phyloP scores from a whole-genome alignment of 768 basidiomycete species.

The Pulveroboletus sp. region DNA sequence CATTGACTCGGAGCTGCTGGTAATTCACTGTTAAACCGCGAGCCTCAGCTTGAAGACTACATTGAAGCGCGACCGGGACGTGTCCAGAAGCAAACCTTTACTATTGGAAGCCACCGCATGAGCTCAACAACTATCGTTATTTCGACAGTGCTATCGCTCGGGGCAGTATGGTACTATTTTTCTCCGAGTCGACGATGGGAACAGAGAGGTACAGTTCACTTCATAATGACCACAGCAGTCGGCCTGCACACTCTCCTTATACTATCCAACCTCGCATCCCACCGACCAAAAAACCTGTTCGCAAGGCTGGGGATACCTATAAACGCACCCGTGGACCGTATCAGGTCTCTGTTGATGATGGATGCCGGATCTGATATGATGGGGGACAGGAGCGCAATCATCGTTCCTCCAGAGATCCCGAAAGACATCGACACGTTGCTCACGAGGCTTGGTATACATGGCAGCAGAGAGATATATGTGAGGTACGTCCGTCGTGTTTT shows the following conservation, averaged over 20 bases:
- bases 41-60: no score
- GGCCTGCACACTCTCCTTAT: constrained; percentile 17
- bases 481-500: constrained; percentile 39
- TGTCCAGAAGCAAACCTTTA: no score
- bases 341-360: constrained; percentile 45
- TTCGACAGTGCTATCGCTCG: constrained; percentile 18
- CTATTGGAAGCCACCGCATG: neutral
- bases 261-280: constrained; percentile 12
- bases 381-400: constrained; percentile 10
- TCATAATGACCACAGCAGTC: constrained; percentile 8
- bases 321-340: constrained; percentile 49
- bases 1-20: no score
- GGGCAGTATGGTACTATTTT: constrained; percentile 17
- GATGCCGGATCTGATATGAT: constrained; percentile 37
- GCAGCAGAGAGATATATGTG: constrained; percentile 56
- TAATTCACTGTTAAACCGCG: no score
- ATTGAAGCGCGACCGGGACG: no score
- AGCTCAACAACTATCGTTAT: neutral
- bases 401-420: constrained; percentile 35
- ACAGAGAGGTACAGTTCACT: neutral
- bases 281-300: constrained; percentile 64
- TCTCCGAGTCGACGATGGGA: constrained; percentile 6
- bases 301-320: constrained; percentile 51
- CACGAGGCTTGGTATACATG: constrained; percentile 53
- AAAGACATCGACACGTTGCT: constrained; percentile 50